Conservation (phyloP, 768 basidiomycete species). For the Pleurotus platypus region DNA sequence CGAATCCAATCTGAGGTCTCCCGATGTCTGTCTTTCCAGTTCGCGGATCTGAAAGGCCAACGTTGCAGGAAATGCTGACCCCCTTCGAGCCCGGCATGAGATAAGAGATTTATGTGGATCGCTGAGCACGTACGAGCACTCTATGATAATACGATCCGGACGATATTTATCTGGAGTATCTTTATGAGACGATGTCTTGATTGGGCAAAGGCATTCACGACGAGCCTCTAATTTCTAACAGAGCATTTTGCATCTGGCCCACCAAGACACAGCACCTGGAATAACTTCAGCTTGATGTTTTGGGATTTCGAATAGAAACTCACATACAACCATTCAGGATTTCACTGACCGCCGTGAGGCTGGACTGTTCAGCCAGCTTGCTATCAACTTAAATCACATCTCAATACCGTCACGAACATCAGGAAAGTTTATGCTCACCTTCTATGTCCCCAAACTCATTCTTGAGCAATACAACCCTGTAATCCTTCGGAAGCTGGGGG, state of each 20-base stretch:
- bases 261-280: conserved; percentile 89
- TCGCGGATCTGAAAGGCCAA: conserved; percentile 93
- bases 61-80: conserved; percentile 94
- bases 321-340: conserved; percentile 97
- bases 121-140: conserved; percentile 73
- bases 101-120: not conserved
- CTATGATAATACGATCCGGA: conserved; percentile 92
- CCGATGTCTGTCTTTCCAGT: conserved; percentile 71
- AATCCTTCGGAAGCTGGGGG: conserved; percentile 77
- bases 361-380: conserved; percentile 82
- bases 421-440: conserved; percentile 38
- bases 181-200: not conserved
- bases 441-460: conserved; percentile 96
- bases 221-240: conserved; percentile 81
- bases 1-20: conserved; percentile 80
- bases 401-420: not conserved
- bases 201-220: not conserved
- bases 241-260: conserved; percentile 89
- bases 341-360: conserved; percentile 84
- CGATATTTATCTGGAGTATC: conserved; percentile 61
- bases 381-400: conserved; percentile 67
- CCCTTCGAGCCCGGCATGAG: conserved; percentile 38
- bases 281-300: not conserved
- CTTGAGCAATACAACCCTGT: conserved; percentile 88
- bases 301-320: conserved; percentile 20